Conservation (phyloP, 805 yeast genomes). For the Wickerhamomyces alni region DNA sequence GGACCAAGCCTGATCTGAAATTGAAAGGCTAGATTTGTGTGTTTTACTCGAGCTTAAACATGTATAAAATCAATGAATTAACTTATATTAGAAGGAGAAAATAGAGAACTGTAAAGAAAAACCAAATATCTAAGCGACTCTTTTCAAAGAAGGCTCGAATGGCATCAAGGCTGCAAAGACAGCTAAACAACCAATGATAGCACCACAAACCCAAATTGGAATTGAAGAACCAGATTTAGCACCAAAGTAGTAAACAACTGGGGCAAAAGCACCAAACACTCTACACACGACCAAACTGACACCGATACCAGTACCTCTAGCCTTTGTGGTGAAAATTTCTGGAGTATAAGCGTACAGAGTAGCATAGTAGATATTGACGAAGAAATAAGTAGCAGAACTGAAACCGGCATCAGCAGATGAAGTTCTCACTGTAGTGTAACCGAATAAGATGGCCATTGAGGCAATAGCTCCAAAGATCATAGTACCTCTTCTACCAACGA, state of each 20-base stretch:
- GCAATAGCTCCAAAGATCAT: constrained; percentile 45
- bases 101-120: not conserved
- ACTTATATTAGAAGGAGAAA: no score
- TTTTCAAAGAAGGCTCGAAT: constrained; percentile 39
- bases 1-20: no score
- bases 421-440: constrained; percentile 56
- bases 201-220: constrained; percentile 59
- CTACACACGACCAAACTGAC: constrained; percentile 50
- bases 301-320: constrained; percentile 57
- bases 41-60: no score
- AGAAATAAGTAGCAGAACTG: constrained; percentile 42
- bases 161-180: constrained; percentile 41
- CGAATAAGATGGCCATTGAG: constrained; percentile 53
- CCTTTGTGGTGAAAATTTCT: constrained; percentile 48
- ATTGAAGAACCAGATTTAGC: constrained; percentile 42
- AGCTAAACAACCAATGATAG: constrained; percentile 42
- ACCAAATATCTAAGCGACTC: constrained; percentile 23
- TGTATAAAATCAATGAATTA: no score
- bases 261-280: constrained; percentile 50
- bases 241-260: constrained; percentile 47
- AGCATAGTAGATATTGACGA: constrained; percentile 47
- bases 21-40: no score
- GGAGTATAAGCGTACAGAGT: constrained; percentile 63
- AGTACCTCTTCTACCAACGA: constrained; percentile 52
- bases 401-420: constrained; percentile 45